phyloP scores from a whole-genome alignment of 305 asterid genomes.

The Caryopteris hybrid region DNA sequence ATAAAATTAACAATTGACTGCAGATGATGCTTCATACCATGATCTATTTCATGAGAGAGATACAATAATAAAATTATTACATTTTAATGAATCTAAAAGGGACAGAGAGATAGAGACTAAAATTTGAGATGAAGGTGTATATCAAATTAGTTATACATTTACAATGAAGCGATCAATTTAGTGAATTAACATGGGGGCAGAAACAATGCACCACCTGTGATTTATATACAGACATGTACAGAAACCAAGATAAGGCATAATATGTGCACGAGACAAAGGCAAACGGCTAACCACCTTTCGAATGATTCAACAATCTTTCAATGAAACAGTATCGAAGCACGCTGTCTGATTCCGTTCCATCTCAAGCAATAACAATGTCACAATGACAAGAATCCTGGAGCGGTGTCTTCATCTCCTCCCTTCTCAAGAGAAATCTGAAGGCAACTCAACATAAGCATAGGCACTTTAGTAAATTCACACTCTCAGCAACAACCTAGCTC shows the following conservation, averaged over 20 bases:
- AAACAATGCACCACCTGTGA: background rate
- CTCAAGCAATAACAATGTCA: slow-evolving; percentile 8
- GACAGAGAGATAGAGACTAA: no score
- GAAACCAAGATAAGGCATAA: background rate
- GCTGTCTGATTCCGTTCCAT: background rate
- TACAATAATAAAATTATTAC: no score
- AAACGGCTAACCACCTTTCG: background rate
- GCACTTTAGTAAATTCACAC: background rate
- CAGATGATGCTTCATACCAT: no score
- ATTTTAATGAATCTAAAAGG: no score
- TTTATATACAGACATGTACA: slow-evolving; percentile 23
- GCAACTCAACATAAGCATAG: background rate
- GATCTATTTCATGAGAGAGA: no score
- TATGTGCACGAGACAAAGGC: slow-evolving; percentile 17
- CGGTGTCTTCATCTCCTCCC: slow-evolving; percentile 9
- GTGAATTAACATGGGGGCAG: background rate
- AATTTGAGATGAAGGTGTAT: no score
- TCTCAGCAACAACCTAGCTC: background rate
- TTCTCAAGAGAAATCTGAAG: slow-evolving; percentile 56
- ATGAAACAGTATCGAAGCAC: background rate
- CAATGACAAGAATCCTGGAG: slow-evolving; percentile 15
- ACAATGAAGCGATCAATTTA: background rate
- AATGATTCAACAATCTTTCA: background rate
- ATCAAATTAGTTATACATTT: background rate
- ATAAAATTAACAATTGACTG: no score